phyloP scores from a whole-genome alignment of 257 asterid species.

The Ajuga chamaepitys region DNA sequence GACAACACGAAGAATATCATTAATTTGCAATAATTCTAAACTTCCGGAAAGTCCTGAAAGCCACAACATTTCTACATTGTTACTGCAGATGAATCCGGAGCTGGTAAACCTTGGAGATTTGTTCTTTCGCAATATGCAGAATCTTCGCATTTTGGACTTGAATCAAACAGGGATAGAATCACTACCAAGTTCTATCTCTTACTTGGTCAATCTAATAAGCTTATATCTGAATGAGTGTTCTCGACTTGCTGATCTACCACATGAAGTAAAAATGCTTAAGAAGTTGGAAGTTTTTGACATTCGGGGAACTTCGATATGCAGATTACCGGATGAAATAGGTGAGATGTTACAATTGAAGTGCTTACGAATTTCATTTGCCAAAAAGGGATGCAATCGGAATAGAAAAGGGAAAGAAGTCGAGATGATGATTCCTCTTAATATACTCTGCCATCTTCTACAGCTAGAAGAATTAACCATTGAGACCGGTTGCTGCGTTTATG shows the following conservation, averaged over 20 bases:
- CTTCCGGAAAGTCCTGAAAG: not conserved
- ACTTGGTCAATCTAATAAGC: constrained; percentile 5
- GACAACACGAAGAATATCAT: not conserved
- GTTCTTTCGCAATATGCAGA: constrained; percentile 8
- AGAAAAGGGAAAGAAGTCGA: not conserved
- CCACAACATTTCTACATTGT: not conserved
- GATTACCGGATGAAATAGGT: not conserved
- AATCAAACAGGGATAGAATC: not conserved
- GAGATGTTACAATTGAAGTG: constrained; percentile 1
- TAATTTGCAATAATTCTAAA: not conserved
- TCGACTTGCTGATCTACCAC: not conserved
- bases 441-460: not conserved
- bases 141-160: constrained; percentile 18
- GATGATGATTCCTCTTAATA: not conserved
- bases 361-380: constrained; percentile 11
- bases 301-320: constrained; percentile 9
- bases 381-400: not conserved
- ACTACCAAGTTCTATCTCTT: not conserved
- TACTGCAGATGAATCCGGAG: constrained; percentile 1
- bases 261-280: not conserved
- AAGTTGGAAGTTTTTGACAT: constrained; percentile 18
- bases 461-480: constrained; percentile 19
- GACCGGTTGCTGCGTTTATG: not conserved
- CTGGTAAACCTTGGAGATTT: not conserved
- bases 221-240: constrained; percentile 16